These are phyloP conservation scores for Coemansia sp. DNA, from an alignment of 192 early-diverging fungal species.

Conservation along the genomic window DNA sequence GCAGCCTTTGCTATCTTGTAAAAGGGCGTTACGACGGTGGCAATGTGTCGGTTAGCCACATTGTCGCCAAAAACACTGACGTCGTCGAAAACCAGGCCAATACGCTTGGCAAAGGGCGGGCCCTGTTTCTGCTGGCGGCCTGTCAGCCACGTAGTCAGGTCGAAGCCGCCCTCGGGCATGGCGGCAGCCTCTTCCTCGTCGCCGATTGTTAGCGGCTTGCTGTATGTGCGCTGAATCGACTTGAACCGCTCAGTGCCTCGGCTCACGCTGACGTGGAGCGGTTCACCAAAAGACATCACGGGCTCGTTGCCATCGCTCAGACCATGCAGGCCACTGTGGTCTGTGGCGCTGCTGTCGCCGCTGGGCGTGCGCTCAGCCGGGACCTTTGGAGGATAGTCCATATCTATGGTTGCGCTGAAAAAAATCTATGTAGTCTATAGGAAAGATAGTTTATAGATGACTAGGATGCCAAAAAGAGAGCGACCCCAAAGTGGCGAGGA, in stretches of 20 bases:
- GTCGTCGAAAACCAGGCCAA: slow-evolving; percentile 46
- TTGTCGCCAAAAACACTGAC: slow-evolving; percentile 39
- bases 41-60: slow-evolving; percentile 37
- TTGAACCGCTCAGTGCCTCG: slow-evolving; percentile 35
- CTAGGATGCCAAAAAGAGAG: neutral
- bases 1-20: slow-evolving; percentile 27
- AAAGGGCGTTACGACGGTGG: slow-evolving; percentile 38
- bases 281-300: slow-evolving; percentile 48
- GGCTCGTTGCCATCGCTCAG: slow-evolving; percentile 15
- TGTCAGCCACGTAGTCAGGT: slow-evolving; percentile 34
- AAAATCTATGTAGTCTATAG: neutral
- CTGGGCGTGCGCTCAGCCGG: neutral
- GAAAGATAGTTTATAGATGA: too few relatives aligned
- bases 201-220: slow-evolving; percentile 26
- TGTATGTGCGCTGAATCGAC: slow-evolving; percentile 46
- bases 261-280: slow-evolving; percentile 40
- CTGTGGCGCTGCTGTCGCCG: slow-evolving; percentile 3
- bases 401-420: neutral
- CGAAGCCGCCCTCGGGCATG: slow-evolving; percentile 14
- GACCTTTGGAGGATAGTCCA: neutral
- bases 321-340: neutral
- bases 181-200: slow-evolving; percentile 28
- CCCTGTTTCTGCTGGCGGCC: slow-evolving; percentile 32
- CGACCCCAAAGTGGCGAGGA: neutral
- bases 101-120: slow-evolving; percentile 47